Base-by-base conservation (phyloP, 306 rosid genomes). In the Benincasa hispida region DNA sequence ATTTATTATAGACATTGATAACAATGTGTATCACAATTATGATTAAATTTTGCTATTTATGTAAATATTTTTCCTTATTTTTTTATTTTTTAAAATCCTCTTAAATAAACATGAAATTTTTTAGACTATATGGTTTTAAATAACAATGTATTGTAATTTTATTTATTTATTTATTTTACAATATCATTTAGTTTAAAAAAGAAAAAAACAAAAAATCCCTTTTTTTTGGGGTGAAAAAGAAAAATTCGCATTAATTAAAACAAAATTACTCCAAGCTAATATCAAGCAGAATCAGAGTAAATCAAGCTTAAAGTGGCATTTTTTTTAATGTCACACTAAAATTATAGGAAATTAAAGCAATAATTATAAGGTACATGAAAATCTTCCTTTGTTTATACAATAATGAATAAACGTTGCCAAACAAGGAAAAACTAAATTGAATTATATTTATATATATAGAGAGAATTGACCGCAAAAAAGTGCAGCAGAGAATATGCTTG, bases 291-390 rank as follows among this genome's bases (percentile, higher is more conserved):
- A 45, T 41, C 56, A 45, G 9, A 15, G 37, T 3, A 45, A 69
- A 47, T 69, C 57, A 45, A 14, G 75, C 8, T 57, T 15, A 67
- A 67, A 67, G 28, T 39, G 51, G 75, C 12, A 45, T 69, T 69
- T 17, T 10, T 69, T 69, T 45, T 13, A 69, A 69, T 69, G 75
- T 50, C 54, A 51, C 58, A 37, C 41, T n/a, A 39, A 30, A 48
- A 30, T 74, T 39, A 65, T 42, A 15, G 7, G 35, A 63, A 63
- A 63, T 63, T 63, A 37, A 34, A 17, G 25, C 47, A 67, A 21
- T 57, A 69, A 60, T 72, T 63, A 69, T 6, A 53, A 76, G 60
- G 65, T 72, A 39, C 78, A 72, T 50, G 54, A 61, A 75, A 63
- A 81, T 48, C 39, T 81, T 70, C 5, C 24, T 34, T 39, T 17